Base-by-base conservation (phyloP, 352 stramenopile genomes). In the Globisporangium orthogonon region DNA sequence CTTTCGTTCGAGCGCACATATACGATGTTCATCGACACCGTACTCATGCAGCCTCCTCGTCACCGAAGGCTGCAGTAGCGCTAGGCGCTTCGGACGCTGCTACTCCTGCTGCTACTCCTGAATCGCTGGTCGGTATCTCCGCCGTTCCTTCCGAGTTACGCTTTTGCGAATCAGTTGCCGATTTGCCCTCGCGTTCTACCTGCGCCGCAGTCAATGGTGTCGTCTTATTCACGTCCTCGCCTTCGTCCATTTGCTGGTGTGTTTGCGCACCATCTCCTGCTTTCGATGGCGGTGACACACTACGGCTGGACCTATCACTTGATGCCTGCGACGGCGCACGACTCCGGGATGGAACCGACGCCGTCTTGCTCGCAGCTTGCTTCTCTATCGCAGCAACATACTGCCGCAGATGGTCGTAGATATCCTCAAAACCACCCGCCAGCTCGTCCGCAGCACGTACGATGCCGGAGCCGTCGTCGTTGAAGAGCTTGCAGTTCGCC, bases 401-500 rank as follows among this genome's bases (percentile, higher is more conserved):
- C n/a, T 67, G 46, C 13, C 76, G 54, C 23, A 79, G 68, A 30
- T 83, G 62, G 30, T 76, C 69, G 57, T 76, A 82, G 29, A 91
- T 65, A 2, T 70, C 64, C 51, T 90, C 78, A 57, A 94, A 91
- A 4, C 78, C 81, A 3, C 60, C 63, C 7, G 76, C 77, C 11
- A 94, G 66, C 28, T 87, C 73, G 43, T 88, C 80, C 14, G 83
- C 83, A 1, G 81, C 83, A 41, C 83, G 81, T 0, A 75, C 78
- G 44, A 94, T 91, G 3, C 83, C 83, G 4, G 83, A 94, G 31
- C 77, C 80, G 33, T 91, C 81, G 50, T 94, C 83, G 59, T 94
- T 94, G 50, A 91, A 94, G 15, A 87, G 60, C 57, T 87, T 87
- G 73, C 83, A 94, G 60, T 94, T 94, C 14, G 71, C 63, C 83